phyloP scores from a whole-genome alignment of 2,329 filamentous ascomycete genomes.

The Fonsecaea monophora region DNA sequence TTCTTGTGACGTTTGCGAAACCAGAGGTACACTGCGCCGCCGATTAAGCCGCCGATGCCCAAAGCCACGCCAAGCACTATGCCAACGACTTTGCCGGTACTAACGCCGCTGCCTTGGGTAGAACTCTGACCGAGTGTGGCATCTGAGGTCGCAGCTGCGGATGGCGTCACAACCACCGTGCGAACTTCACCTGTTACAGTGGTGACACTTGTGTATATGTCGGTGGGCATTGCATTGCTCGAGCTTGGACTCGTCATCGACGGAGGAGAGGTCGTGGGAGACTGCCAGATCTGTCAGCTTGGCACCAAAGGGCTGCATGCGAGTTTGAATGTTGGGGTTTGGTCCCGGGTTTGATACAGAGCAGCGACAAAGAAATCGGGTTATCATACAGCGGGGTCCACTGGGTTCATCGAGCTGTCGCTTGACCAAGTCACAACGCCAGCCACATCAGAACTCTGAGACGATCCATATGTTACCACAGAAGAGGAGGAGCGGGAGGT shows the following conservation, averaged over 20 bases:
- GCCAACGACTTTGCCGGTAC: constrained; percentile 53
- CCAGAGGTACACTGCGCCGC: constrained; percentile 49
- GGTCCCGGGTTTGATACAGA: neutral
- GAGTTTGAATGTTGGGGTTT: neutral
- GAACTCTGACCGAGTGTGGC: constrained; percentile 36
- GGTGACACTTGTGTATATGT: constrained; percentile 40
- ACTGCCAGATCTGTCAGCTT: constrained; percentile 18
- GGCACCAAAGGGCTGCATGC: neutral
- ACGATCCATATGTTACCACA: constrained; percentile 34
- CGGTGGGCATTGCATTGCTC: constrained; percentile 21
- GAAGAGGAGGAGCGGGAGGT: constrained; percentile 24
- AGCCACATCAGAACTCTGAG: constrained; percentile 38
- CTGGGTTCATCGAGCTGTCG: constrained; percentile 26
- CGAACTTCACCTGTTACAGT: constrained; percentile 44
- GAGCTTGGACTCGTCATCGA: constrained; percentile 25
- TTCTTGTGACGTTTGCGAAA: constrained; percentile 47
- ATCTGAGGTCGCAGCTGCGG: constrained; percentile 33
- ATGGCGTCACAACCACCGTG: constrained; percentile 41
- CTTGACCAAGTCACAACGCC: constrained; percentile 33
- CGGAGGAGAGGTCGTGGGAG: constrained; percentile 1
- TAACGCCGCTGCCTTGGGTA: constrained; percentile 43
- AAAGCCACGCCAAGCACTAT: constrained; percentile 52
- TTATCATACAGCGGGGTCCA: constrained; percentile 36
- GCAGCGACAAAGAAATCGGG: constrained; percentile 20
- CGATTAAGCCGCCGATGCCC: constrained; percentile 48